These are phyloP conservation scores for Rhododendron ovatum DNA, from an alignment of 148 eudicot species.

Conservation along the genomic window DNA sequence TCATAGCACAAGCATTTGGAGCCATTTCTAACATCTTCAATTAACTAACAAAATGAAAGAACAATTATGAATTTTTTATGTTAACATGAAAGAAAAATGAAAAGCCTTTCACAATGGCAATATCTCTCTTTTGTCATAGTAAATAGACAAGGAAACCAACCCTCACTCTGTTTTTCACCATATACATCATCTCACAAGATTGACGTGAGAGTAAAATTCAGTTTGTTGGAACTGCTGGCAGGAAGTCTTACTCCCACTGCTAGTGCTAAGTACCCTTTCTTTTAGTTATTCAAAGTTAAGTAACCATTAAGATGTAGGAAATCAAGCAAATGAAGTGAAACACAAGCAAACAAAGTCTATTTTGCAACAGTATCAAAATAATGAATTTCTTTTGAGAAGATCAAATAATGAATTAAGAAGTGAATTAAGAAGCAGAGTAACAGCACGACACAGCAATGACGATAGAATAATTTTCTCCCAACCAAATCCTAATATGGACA, in stretches of 20 bases:
- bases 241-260: background rate
- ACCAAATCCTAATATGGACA: background rate
- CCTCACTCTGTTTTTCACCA: background rate
- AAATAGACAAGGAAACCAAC: background rate
- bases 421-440: background rate
- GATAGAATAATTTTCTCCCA: background rate
- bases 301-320: background rate
- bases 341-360: background rate
- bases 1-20: background rate
- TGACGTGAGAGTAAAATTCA: background rate
- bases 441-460: background rate
- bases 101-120: background rate
- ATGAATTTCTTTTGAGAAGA: too few species aligned
- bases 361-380: background rate
- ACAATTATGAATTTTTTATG: background rate
- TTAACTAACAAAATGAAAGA: background rate
- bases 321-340: background rate
- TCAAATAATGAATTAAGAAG: background rate
- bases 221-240: background rate
- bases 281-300: background rate
- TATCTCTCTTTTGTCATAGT: background rate
- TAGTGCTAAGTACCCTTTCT: background rate
- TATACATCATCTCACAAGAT: background rate
- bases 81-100: background rate
- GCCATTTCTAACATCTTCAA: background rate